Evolutionary conservation across 164 flowering plant species (phyloP), one percentile per base, ranked within the genome.

Genomic region (Echeveria elegans): DNA sequence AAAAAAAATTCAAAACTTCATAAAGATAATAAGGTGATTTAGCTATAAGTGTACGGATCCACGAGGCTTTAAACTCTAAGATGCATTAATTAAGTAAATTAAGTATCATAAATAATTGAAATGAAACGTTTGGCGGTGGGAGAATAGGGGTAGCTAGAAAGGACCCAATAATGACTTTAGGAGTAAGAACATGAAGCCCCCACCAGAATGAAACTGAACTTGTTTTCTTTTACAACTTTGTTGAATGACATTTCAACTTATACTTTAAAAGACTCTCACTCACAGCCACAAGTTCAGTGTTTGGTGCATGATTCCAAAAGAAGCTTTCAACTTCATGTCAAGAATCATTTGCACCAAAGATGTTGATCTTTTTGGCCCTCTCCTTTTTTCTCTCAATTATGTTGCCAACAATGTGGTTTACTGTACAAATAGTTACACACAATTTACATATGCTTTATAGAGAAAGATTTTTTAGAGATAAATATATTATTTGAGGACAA

Each of bases 141-240:
- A 53, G 15, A 53, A 4, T 21, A 8, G 29, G 30, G 30, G 60
- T 26, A 53, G 60, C 60, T 24, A 53, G 60, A 53, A 53, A 24
- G 60, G 60, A 26, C 12, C 6, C 31, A 53, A 53, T 26, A 53
- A 24, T 53, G 60, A n/a, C 1, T 3, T 23, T 53, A 6, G 7
- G 60, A 31, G 60, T 53, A 11, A 53, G 60, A 47, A 53, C 60
- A 53, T 53, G 30, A 53, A 24, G 24, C 16, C 60, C 60, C 60
- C 60, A 53, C 29, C 60, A 53, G 16, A 24, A 24, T 53, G 60
- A 53, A 53, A 53, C 31, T 53, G 16, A 43, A 43, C 60, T n/a
- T 53, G 60, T 53, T 53, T 24, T 53, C 60, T 53, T 53, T 53
- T 53, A 53, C 26, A 7, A n/a, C 58, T 23, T 23, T 50, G 58